Conservation (phyloP, 202 grass and related monocot species). For the Tripidium arundinaceum region DNA sequence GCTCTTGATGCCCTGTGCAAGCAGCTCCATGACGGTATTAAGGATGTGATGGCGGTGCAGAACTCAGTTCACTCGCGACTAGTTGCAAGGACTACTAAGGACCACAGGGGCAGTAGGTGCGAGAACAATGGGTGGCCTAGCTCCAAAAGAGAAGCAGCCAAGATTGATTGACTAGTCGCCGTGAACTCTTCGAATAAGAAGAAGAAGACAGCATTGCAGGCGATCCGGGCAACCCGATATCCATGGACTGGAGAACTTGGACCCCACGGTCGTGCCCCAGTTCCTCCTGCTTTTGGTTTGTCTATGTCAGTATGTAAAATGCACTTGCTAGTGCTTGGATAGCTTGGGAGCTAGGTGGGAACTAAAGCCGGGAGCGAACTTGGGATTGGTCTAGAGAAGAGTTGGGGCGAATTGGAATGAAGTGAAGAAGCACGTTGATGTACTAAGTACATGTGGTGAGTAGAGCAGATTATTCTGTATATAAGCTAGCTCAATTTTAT, state of each 20-base stretch:
- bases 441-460: too few relatives aligned
- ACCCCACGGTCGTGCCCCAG: background rate
- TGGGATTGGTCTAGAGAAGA: background rate
- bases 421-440: too few relatives aligned
- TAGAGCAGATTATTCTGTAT: too few relatives aligned
- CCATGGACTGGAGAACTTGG: background rate
- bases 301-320: slow-evolving; percentile 9
- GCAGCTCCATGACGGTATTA: slow-evolving; percentile 58
- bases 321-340: background rate
- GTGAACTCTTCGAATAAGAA: background rate
- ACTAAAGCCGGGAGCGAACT: background rate
- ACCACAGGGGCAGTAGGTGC: background rate
- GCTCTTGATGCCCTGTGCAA: slow-evolving; percentile 64
- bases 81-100: slow-evolving; percentile 36
- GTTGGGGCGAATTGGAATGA: slow-evolving; percentile 17
- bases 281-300: background rate
- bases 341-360: background rate
- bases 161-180: slow-evolving; percentile 26
- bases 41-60: slow-evolving; percentile 56
- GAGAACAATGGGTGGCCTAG: slow-evolving; percentile 46
- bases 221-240: background rate
- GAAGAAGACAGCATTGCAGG: background rate
- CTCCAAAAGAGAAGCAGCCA: slow-evolving; percentile 43
- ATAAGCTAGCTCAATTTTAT: background rate
- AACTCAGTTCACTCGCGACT: slow-evolving; percentile 47